Evolutionary conservation across 345 rosid species (phyloP).

Genomic region (Eucalyptus pauciflora): DNA sequence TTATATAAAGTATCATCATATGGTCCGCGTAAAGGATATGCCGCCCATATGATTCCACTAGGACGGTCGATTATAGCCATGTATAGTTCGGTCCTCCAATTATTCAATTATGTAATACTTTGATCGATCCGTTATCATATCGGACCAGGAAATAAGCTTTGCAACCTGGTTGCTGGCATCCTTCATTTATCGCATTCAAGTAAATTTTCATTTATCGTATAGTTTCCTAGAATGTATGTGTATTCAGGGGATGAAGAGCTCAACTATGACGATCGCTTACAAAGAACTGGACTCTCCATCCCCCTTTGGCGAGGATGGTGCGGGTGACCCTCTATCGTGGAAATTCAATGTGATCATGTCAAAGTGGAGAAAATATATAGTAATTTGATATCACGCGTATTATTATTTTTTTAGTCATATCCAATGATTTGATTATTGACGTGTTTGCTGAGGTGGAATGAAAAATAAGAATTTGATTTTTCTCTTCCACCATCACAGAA

Average conservation of each 20-base stretch:
- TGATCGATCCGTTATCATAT: neutral
- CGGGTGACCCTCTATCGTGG: neutral
- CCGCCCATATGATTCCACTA: neutral
- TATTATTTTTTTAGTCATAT: too few relatives aligned
- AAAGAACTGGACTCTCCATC: neutral
- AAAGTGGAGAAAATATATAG: neutral
- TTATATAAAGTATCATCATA: neutral
- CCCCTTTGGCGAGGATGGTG: neutral
- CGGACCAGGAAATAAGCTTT: neutral
- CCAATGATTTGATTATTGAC: too few relatives aligned
- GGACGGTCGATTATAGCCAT: neutral
- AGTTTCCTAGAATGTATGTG: neutral
- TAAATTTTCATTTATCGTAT: neutral
- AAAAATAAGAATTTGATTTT: too few relatives aligned
- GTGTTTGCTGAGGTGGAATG: neutral
- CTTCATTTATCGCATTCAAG: neutral
- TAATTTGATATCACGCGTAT: neutral
- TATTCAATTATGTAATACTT: neutral
- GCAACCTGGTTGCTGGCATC: neutral
- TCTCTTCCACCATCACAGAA: too few relatives aligned
- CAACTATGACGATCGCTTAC: neutral
- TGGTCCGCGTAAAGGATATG: neutral
- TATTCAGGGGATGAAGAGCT: neutral
- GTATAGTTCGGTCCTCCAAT: neutral
- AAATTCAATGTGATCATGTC: neutral